phyloP scores from a whole-genome alignment of 2,329 filamentous ascomycete species.

The Talaromyces atroroseus region DNA sequence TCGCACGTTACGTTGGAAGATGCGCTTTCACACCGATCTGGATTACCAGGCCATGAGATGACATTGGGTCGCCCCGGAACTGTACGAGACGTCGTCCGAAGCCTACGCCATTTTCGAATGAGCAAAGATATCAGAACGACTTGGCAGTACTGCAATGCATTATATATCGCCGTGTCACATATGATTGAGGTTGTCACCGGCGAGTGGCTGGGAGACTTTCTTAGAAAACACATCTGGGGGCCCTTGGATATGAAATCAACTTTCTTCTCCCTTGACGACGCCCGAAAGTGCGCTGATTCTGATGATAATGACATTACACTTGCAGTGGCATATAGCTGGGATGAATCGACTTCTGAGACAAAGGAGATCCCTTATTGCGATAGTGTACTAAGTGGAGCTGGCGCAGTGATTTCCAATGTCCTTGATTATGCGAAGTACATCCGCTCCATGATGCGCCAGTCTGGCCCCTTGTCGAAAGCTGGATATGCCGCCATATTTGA shows the following conservation, averaged over 20 bases:
- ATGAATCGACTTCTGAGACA: slow-evolving; percentile 16
- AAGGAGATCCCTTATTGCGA: slow-evolving; percentile 6
- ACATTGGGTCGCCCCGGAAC: slow-evolving; percentile 18
- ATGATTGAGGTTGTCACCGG: slow-evolving; percentile 41
- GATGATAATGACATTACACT: slow-evolving; percentile 17
- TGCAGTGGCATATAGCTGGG: slow-evolving; percentile 21
- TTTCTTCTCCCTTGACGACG: slow-evolving; percentile 31
- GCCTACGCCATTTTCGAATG: slow-evolving; percentile 41
- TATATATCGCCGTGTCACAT: slow-evolving; percentile 47
- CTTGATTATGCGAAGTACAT: slow-evolving; percentile 7
- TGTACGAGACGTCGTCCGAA: slow-evolving; percentile 34
- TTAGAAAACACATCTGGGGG: slow-evolving; percentile 32
- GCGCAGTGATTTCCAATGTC: slow-evolving; percentile 8
- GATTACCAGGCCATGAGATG: slow-evolving; percentile 23
- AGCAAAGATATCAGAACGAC: slow-evolving; percentile 36
- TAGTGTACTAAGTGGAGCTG: slow-evolving; percentile 4
- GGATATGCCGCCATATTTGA: slow-evolving; percentile 6
- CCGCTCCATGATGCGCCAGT: slow-evolving; percentile 7
- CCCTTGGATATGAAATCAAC: slow-evolving; percentile 40
- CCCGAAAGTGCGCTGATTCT: slow-evolving; percentile 14
- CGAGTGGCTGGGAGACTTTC: slow-evolving; percentile 25
- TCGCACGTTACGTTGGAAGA: slow-evolving; percentile 28
- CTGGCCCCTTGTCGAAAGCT: slow-evolving; percentile 3
- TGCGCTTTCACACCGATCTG: slow-evolving; percentile 31
- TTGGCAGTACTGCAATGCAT: slow-evolving; percentile 50